These are phyloP conservation scores for Epicoccum nigrum DNA, from an alignment of 2,329 filamentous ascomycete genomes.

Conservation along the genomic window DNA sequence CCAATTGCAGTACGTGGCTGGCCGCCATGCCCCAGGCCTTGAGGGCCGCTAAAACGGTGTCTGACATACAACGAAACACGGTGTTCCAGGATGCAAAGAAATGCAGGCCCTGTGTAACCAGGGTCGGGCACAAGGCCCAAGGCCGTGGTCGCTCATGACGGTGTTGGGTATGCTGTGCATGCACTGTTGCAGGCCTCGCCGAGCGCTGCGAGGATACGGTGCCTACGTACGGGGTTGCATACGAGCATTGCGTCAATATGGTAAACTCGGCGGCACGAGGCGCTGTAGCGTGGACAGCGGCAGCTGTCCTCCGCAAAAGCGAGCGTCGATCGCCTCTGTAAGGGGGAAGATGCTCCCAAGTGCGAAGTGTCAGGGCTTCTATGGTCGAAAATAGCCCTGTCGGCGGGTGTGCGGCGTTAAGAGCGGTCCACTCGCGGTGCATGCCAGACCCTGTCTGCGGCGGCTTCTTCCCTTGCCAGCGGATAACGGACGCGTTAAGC, in stretches of 20 bases:
- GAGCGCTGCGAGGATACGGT: neutral
- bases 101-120: constrained; percentile 3
- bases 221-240: neutral
- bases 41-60: constrained; percentile 13
- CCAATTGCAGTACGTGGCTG: constrained; percentile 7
- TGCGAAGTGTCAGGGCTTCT: constrained; percentile 11
- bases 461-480: constrained; percentile 10
- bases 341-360: constrained; percentile 9
- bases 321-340: constrained; percentile 18
- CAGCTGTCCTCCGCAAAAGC: constrained; percentile 15
- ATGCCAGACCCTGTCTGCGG: constrained; percentile 17
- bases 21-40: constrained; percentile 9
- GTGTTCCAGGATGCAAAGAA: constrained; percentile 1
- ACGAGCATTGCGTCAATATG: neutral
- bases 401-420: constrained; percentile 20
- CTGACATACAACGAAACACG: constrained; percentile 13
- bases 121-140: constrained; percentile 5
- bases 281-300: constrained; percentile 12
- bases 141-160: neutral
- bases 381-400: constrained; percentile 15
- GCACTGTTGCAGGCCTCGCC: neutral
- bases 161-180: constrained; percentile 9
- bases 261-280: constrained; percentile 7
- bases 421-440: constrained; percentile 5
- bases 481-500: constrained; percentile 17